Evolutionary conservation across 2,329 filamentous ascomycete genomes (phyloP), one percentile per base, ranked within the genome.

Genomic region (Microdochium paspali): DNA sequence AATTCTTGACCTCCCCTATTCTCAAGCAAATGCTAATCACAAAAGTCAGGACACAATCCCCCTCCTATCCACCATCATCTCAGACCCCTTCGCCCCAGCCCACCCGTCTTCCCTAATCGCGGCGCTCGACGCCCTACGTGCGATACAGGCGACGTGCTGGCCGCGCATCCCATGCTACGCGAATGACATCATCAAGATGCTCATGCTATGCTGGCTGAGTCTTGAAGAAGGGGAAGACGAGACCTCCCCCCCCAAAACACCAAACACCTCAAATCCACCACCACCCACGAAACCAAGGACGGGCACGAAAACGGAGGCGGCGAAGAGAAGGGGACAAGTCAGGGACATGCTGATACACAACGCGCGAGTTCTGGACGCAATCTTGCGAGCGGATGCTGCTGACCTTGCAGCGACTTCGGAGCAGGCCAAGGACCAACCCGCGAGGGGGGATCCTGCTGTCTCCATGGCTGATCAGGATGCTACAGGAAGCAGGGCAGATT

Each of bases 81-180:
- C 77, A 2, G 81, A 90, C 57, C 82, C 87, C 0, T 87, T 93
- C 58, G 74, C 76, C 1, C 66, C 75, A 10, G 70, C 74, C 1
- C 70, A 77, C 51, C 68, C 75, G 1, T 65, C 71, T 0, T 66
- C 83, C 1, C 64, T 89, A 1, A 46, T 72, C 1, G 69, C 76
- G 0, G 74, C 80, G 1, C 62, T 74, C 2, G 61, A 68, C 18
- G 72, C 80, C 1, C 56, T 88, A 21, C 73, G 80, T 46, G 66
- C 68, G 1, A 66, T 84, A 13, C 66, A 94, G 10, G 54, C 73
- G 12, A 82, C 75, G 50, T 80, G 79, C 49, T 90, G 88, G 82
- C 84, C 86, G 10, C 73, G 88, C 4, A 67, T 94, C 4, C 59
- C 69, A 45, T 66, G 68, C 25, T 82, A 87, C 68, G 69, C 78